Base-by-base conservation (phyloP, 2,329 filamentous ascomycete genomes). In the Fusarium sp. region DNA sequence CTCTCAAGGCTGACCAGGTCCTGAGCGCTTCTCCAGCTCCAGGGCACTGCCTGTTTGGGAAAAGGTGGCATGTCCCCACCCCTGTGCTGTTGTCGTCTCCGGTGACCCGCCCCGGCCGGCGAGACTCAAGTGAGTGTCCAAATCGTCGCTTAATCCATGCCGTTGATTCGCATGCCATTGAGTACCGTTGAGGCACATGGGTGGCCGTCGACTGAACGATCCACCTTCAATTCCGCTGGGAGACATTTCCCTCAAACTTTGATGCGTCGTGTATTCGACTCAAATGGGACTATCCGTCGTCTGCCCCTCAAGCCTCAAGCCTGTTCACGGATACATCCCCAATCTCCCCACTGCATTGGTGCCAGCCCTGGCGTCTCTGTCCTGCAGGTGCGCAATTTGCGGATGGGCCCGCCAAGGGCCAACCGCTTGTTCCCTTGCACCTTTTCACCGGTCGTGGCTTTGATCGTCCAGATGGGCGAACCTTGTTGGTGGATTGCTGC, bases 101-200 rank as follows among this genome's bases (percentile, higher is more conserved):
- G 75, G 67, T 77, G 77, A 76, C 72, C 77, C 75, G 69, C 69
- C 61, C 61, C 74, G 68, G 70, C 70, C 71, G 68, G 70, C 70
- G 69, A 73, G 70, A 65, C 67, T 58, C 59, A 61, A 59, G 48
- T 70, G 67, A 58, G 71, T 71, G 68, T 14, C 48, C 27, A 54
- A 64, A 75, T 54, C 58, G 73, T 78, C 77, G 75, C 77, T 77
- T 78, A 78, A 76, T 68, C 71, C 75, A 76, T 70, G 74, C 56
- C 58, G 61, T 67, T 78, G 77, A 78, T 78, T 78, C 72, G 75
- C 70, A 77, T 76, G 57, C 50, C 63, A 65, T 43, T 57, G 31
- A 65, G 56, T 61, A 65, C 56, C 64, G 65, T 65, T 54, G 45
- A 58, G 58, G 62, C 52, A 58, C 48, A 54, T 54, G 24, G 56